Conservation (phyloP, 2,329 filamentous ascomycete species). For the Whalleya microplaca region DNA sequence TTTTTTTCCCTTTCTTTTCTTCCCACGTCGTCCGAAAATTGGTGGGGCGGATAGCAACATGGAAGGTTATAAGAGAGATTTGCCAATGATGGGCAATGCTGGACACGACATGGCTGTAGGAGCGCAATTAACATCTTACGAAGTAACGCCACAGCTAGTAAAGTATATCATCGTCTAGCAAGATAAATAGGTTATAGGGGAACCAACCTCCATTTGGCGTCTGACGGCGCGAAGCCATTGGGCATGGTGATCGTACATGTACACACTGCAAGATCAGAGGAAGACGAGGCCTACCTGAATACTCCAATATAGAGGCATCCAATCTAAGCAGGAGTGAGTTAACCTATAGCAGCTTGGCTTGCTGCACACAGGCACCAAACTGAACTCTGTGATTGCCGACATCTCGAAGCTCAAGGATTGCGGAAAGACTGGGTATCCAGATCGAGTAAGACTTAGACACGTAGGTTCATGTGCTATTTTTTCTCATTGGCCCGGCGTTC, state of each 20-base stretch:
- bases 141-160: background rate
- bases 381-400: background rate
- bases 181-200: background rate
- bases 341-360: background rate
- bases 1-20: constrained; percentile 2
- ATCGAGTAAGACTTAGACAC: background rate
- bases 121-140: background rate
- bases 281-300: background rate
- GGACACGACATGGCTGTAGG: constrained; percentile 3
- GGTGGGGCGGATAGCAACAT: constrained; percentile 21
- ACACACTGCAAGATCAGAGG: background rate
- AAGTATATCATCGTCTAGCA: background rate
- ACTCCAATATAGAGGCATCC: background rate
- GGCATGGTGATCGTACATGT: background rate
- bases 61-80: constrained; percentile 10
- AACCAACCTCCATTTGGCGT: constrained; percentile 8
- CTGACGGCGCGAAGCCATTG: constrained; percentile 15
- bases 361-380: background rate
- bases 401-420: background rate
- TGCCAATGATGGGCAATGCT: constrained; percentile 5
- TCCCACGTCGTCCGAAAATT: background rate
- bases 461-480: background rate
- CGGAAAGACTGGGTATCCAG: background rate
- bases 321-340: background rate
- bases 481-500: background rate